A percentile compares a stretch with the other conserved stretches of the same genome.
phyloP scores from a whole-genome alignment of 1,284 basidiomycete species.

The Cryptococcus maquisensis region DNA sequence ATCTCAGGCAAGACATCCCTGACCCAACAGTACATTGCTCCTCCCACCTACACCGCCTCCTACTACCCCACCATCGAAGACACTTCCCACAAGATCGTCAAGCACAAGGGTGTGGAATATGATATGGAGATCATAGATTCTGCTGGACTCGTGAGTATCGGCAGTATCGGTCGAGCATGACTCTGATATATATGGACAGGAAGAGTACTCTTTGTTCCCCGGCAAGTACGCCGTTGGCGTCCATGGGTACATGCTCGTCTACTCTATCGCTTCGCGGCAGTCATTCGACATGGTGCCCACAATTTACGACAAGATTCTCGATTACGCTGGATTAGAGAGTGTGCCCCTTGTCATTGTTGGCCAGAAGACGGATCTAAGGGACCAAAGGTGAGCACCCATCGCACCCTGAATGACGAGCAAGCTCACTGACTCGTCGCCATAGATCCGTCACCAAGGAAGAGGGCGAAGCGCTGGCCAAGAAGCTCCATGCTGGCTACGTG shows the following conservation, averaged over 20 bases:
- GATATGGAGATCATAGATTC: conserved; percentile 98
- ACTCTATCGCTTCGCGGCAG: conserved; percentile 84
- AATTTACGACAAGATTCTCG: conserved; percentile 95
- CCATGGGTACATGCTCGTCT: conserved; percentile 85
- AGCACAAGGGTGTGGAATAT: conserved; percentile 78
- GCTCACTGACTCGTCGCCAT: conserved; percentile 9
- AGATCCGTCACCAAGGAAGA: conserved; percentile 74
- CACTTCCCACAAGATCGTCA: conserved; percentile 79
- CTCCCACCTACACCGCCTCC: conserved; percentile 64
- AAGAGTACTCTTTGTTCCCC: conserved; percentile 79
- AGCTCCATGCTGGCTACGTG: conserved; percentile 70
- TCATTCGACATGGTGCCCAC: conserved; percentile 96
- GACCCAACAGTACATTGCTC: conserved; percentile 66
- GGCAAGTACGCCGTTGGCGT: conserved; percentile 77
- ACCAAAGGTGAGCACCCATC: conserved; percentile 40
- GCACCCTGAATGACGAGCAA: background rate
- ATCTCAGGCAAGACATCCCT: conserved; percentile 72
- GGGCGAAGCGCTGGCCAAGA: conserved; percentile 69
- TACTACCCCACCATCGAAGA: conserved; percentile 96
- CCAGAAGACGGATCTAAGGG: conserved; percentile 81
- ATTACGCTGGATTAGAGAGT: conserved; percentile 82
- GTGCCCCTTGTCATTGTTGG: conserved; percentile 96
- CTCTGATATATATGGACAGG: conserved; percentile 53
- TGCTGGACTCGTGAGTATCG: conserved; percentile 64
- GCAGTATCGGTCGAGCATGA: background rate